phyloP scores from a whole-genome alignment of 2,329 filamentous ascomycete genomes.

The Bipolaris sorokiniana region DNA sequence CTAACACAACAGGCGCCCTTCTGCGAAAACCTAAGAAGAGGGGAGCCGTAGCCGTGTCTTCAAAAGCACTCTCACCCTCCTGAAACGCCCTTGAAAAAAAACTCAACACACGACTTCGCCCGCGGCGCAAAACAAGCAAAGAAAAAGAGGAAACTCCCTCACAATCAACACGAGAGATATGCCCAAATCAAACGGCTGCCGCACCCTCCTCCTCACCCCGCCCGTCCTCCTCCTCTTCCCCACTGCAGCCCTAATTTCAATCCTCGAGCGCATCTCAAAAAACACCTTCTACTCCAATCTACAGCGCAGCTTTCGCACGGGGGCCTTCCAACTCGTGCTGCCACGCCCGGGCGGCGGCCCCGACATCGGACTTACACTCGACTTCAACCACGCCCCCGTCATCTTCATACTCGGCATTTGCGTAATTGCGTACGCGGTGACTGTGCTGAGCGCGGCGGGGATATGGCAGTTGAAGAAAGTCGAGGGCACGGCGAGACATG shows the following conservation, averaged over 20 bases:
- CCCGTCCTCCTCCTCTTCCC: constrained; percentile 37
- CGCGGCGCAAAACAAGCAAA: neutral
- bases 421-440: constrained; percentile 24
- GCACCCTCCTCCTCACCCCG: constrained; percentile 28
- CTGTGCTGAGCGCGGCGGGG: constrained; percentile 28
- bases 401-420: constrained; percentile 28
- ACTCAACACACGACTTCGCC: neutral
- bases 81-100: neutral
- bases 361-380: constrained; percentile 19
- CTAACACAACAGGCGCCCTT: neutral
- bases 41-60: neutral
- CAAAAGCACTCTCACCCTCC: too few species aligned
- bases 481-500: constrained; percentile 29
- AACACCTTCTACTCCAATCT: constrained; percentile 21
- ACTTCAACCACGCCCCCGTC: constrained; percentile 20
- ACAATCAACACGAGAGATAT: constrained; percentile 15
- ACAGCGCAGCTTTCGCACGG: constrained; percentile 18
- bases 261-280: constrained; percentile 38
- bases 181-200: constrained; percentile 29
- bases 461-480: constrained; percentile 41
- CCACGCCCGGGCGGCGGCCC: constrained; percentile 15
- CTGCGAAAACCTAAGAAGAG: neutral
- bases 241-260: constrained; percentile 24
- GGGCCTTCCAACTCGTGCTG: constrained; percentile 19
- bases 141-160: neutral